A percentile compares a stretch with the other conserved stretches of the same genome.
Evolutionary conservation across 768 basidiomycete species (phyloP).

Genomic region (Rubroboletus satanas): DNA sequence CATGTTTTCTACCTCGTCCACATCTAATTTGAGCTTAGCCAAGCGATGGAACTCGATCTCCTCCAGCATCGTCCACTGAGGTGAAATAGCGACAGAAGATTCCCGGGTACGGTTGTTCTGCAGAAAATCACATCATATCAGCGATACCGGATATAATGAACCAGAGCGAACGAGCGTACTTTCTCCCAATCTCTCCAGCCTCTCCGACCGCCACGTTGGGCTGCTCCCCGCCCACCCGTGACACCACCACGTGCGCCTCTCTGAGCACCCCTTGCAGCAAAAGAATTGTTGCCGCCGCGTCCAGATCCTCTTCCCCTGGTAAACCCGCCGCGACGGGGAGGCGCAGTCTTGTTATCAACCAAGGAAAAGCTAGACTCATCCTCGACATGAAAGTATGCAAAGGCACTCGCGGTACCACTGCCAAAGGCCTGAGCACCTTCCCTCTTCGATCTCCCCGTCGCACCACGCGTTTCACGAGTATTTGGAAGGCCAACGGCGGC

Average conservation of each 20-base stretch:
- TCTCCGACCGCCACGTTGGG: constrained; percentile 43
- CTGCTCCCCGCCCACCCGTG: constrained; percentile 41
- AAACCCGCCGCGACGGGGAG: constrained; percentile 69
- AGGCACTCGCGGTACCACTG: constrained; percentile 85
- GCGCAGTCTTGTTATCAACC: constrained; percentile 81
- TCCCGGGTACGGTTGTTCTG: constrained; percentile 84
- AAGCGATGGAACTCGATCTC: constrained; percentile 96
- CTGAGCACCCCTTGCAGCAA: constrained; percentile 40
- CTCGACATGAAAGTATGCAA: constrained; percentile 96
- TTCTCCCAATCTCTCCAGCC: constrained; percentile 97
- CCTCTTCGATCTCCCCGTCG: constrained; percentile 56
- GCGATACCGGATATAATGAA: background rate
- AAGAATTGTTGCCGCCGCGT: constrained; percentile 33
- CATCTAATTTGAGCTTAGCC: constrained; percentile 87
- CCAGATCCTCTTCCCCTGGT: constrained; percentile 44
- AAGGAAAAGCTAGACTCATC: constrained; percentile 96
- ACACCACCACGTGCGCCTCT: constrained; percentile 45
- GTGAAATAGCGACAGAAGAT: constrained; percentile 88
- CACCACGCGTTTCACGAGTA: constrained; percentile 48
- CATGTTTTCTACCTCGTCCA: constrained; percentile 90
- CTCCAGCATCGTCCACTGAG: constrained; percentile 93
- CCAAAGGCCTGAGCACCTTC: constrained; percentile 86
- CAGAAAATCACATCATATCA: constrained; percentile 6
- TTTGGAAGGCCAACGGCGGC: constrained; percentile 45
- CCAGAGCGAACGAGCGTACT: constrained; percentile 39